Base-by-base conservation (phyloP, 441 rosid genomes). In the Caryocar brasiliense region DNA sequence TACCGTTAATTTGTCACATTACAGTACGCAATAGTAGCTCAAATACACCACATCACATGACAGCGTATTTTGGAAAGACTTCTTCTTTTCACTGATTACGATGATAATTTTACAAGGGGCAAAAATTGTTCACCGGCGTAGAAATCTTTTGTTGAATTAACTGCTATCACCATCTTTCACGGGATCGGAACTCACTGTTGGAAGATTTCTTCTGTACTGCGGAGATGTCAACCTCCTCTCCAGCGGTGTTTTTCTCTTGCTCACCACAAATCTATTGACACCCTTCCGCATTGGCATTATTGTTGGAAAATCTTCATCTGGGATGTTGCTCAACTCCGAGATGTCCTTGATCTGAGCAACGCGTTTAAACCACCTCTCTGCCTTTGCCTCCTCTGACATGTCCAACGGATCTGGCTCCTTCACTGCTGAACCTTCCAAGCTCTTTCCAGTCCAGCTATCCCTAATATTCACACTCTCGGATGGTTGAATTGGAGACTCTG, bases 201-300 rank as follows among this genome's bases (percentile, higher is more conserved):
- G 86, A 62, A 75, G 77, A 68, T 74, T 73, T 66, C 62, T 77
- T 54, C 73, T 73, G 12, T 85, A 76, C 63, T 71, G 91, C 51
- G 86, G 77, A 49, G 95, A 82, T 29, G 89, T 83, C 64, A 90
- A 69, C 64, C 95, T 80, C 49, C 97, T 80, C 70, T 89, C 95
- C 47, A 77, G 33, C 4, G 97, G 95, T 2, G 97, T 80, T 59
- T 86, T 90, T 74, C 95, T 77, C 72, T 86, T 90, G 82, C 98
- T 90, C 52, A 86, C 87, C 7, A 86, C 98, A 62, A 90, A 86
- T 56, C 98, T 75, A 71, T 86, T 86, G 41, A 86, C 95, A 20
- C 98, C 98, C 71, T 86, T 90, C 64, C 98, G 71, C 98, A 90
- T 80, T 14, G 96, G 98, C 98, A 90, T 90, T 66, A 86, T 90